Conservation (phyloP, 179 eudicot genomes). For the Silene coronaria region DNA sequence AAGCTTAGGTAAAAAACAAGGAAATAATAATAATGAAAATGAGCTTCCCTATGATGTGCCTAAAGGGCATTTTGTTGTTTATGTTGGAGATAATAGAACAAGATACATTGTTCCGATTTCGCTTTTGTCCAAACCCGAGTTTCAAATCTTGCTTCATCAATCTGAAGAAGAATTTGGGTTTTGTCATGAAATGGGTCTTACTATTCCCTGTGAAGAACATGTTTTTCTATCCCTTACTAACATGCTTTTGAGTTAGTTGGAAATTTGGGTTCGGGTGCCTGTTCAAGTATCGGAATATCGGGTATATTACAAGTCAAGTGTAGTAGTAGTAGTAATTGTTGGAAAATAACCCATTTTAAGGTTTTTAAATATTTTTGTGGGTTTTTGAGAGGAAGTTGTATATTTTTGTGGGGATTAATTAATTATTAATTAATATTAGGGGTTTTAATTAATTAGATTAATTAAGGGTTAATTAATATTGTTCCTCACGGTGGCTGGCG, state of each 20-base stretch:
- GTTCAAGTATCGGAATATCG: no score
- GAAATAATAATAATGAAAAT: conserved; percentile 27
- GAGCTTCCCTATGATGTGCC: conserved; percentile 60
- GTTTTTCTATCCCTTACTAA: conserved; percentile 53
- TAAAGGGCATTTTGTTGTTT: conserved; percentile 75
- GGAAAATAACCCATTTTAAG: neutral
- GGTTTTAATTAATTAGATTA: neutral
- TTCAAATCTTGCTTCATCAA: conserved; percentile 50
- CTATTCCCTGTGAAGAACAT: conserved; percentile 63
- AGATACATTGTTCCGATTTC: conserved; percentile 73
- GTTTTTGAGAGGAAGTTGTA: conserved; percentile 10
- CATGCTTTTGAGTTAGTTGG: conserved; percentile 18
- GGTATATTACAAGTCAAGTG: no score
- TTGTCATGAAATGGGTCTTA: conserved; percentile 68
- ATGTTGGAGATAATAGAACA: conserved; percentile 64
- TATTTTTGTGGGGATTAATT: neutral
- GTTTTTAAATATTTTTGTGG: conserved; percentile 7
- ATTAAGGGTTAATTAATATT: neutral
- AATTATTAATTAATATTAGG: neutral
- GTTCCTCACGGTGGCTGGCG: conserved; percentile 32
- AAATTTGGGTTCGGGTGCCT: no score
- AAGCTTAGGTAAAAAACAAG: conserved; percentile 46
- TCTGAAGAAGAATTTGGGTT: conserved; percentile 92
- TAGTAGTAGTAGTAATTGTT: neutral
- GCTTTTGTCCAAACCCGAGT: conserved; percentile 44